Percentiles rank a stretch among this genome's conserved stretches.
phyloP scores from a whole-genome alignment of 2,329 filamentous ascomycete genomes.

The Cryphonectria radicalis region DNA sequence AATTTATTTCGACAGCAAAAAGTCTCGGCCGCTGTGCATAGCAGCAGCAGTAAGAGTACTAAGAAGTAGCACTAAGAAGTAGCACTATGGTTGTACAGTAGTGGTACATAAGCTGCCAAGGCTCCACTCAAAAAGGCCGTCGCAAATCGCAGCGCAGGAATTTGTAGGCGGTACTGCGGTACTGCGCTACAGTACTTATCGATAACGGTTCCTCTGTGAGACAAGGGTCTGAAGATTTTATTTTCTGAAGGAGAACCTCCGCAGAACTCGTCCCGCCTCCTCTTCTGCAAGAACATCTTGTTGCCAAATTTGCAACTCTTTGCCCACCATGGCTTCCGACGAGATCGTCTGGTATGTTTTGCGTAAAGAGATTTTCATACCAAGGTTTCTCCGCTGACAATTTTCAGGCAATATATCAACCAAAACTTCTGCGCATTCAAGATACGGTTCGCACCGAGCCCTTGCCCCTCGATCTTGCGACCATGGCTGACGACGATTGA shows the following conservation, averaged over 20 bases:
- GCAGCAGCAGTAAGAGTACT: no score
- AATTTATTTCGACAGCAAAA: background rate
- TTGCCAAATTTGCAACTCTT: slow-evolving; percentile 3
- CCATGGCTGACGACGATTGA: background rate
- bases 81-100: background rate
- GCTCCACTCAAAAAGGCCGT: slow-evolving; percentile 6
- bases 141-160: slow-evolving; percentile 25
- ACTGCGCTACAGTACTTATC: slow-evolving; percentile 17
- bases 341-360: slow-evolving; percentile 85
- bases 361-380: slow-evolving; percentile 60
- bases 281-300: slow-evolving; percentile 15
- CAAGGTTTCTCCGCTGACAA: slow-evolving; percentile 75
- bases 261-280: slow-evolving; percentile 23
- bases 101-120: background rate
- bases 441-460: slow-evolving; percentile 67
- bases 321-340: slow-evolving; percentile 76
- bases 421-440: slow-evolving; percentile 91
- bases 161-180: slow-evolving; percentile 15
- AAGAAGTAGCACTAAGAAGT: background rate
- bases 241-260: slow-evolving; percentile 27
- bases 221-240: slow-evolving; percentile 22
- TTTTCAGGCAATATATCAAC: slow-evolving; percentile 58
- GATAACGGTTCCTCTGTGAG: slow-evolving; percentile 17
- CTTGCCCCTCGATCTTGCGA: background rate
- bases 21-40: background rate